These are phyloP conservation scores for Wickerhamomyces bovis DNA, from an alignment of 805 yeast genomes.

Conservation along the genomic window DNA sequence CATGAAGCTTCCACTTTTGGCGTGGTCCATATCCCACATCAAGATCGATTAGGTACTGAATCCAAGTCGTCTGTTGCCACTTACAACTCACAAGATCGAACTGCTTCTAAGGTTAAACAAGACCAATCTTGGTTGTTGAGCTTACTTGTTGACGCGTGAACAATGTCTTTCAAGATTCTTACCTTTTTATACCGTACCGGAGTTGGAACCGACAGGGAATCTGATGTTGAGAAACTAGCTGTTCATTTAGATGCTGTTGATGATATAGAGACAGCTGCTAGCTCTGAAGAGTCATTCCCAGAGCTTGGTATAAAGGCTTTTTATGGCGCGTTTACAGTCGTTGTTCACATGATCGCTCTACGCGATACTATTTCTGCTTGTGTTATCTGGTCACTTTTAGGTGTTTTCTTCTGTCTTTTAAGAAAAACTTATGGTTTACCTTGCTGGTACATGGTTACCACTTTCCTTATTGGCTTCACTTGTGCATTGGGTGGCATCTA, in stretches of 20 bases:
- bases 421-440: neutral
- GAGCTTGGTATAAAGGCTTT: neutral
- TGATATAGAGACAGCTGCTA: neutral
- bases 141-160: conserved; percentile 18
- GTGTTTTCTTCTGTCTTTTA: neutral
- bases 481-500: neutral
- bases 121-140: conserved; percentile 24
- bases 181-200: neutral
- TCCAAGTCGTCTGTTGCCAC: neutral
- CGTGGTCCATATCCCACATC: neutral
- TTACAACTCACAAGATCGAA: conserved; percentile 1
- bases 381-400: neutral
- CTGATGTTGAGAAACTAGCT: neutral
- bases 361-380: neutral
- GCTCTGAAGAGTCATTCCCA: neutral
- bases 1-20: conserved; percentile 1
- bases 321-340: neutral
- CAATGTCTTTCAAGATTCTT: neutral
- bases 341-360: neutral
- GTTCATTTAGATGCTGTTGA: neutral
- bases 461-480: neutral
- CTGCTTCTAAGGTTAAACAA: conserved; percentile 8
- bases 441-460: neutral
- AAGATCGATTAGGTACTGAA: neutral
- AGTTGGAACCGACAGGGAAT: neutral